Evolutionary conservation across 306 rosid species (phyloP), one percentile per base, ranked within the genome.

Genomic region (Gastrolobium villosum): DNA sequence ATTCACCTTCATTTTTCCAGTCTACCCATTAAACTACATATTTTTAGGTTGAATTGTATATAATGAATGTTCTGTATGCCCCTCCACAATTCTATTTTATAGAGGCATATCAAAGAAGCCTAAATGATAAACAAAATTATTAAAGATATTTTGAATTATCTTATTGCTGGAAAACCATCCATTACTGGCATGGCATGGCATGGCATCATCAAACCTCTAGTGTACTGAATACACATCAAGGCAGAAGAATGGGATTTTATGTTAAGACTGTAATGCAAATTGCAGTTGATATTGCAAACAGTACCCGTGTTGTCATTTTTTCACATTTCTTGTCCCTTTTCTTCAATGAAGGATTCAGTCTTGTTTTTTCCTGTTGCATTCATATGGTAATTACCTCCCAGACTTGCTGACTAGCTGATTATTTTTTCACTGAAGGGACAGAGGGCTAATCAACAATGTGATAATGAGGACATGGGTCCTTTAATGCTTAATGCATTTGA

Each of bases 401-500:
- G 45, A 65, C 72, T 56, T 34, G 32, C 79, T 79, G 63, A 81
- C 77, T n/a, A 54, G 10, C 31, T 56, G 71, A 34, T 75, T 71
- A 11, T 83, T 46, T 67, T 73, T 32, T 68, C 63, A 55, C 59
- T 73, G 76, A 78, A 93, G 98, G 94, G 84, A 82, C 89, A 76
- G 55, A 87, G 77, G 67, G 76, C 67, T 50, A 65, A 65, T 26
- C 92, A 86, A 70, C 90, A 43, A 62, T 64, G 66, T 70, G 83
- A 90, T 53, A 86, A 79, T 60, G 96, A 88, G 75, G 86, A 91
- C 81, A 81, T 37, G 55, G 89, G 93, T 78, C 98, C 98, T 74
- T 82, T 93, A 53, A 78, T 86, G 79, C 93, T 91, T 43, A 90
- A 93, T 91, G 98, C 98, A 61, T 91, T 93, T 81, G 98, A 93